Evolutionary conservation across 306 rosid species (phyloP), one percentile per base, ranked within the genome.

Genomic region (Adenanthera pavonina): DNA sequence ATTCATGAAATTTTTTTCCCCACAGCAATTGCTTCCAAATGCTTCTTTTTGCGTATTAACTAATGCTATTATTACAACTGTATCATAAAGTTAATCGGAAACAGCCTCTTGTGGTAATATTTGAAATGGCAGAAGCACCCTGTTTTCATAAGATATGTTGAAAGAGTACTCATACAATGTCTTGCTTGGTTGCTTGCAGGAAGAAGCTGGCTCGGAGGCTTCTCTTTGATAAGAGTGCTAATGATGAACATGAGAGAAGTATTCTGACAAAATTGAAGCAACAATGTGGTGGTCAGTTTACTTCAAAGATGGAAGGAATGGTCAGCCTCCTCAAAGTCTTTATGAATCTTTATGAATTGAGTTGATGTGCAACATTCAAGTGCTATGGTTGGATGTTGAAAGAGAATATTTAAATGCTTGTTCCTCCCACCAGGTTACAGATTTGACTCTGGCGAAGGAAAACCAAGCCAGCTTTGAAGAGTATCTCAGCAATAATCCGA

Each of bases 281-380:
- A 85, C 99, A 93, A 80, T 95, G 97, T 73, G 97, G 99, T 67
- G 95, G 91, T 8, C 97, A 93, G 89, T 95, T 95, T 81, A 95
- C 99, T 36, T 91, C 97, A 52, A 95, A 95, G 88, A 95, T 95
- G 99, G 99, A 95, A 88, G 97, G 99, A 80, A 95, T 95, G 99
- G 97, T 95, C 8, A 49, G 97, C 77, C n/a, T 77, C 70, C 38
- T 75, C 48, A 34, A 53, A 25, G 30, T 25, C 30, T 25, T 25
- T 25, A 25, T 25, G 30, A 56, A 60, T 69, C 43, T 83, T 74
- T 70, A 60, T 75, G 41, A 75, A 71, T 48, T 56, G 54, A 38
- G 44, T 51, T 76, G 52, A 54, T 74, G 71, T 75, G 19, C 60
- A 16, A 30, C 47, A 33, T 48, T 46, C 54, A 61, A 5, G 34